A percentile compares a stretch with the other conserved stretches of the same genome.
phyloP scores from a whole-genome alignment of 129 eudicot species.

The Smallanthus sonchifolius region DNA sequence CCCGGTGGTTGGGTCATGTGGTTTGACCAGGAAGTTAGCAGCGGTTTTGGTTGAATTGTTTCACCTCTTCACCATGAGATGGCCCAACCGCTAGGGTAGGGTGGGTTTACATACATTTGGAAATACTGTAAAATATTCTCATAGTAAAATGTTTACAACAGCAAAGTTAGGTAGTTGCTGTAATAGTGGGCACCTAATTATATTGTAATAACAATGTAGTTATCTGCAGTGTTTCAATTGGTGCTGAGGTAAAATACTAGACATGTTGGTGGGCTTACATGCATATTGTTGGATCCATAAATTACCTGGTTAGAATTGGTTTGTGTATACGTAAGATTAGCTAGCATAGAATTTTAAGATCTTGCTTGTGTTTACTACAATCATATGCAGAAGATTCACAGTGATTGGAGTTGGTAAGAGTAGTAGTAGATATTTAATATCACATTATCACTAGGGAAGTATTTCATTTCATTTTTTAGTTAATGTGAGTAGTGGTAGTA shows the following conservation, averaged over 20 bases:
- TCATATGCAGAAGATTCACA: neutral
- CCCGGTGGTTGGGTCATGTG: too few relatives aligned
- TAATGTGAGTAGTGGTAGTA: neutral
- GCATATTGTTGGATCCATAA: neutral
- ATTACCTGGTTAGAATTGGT: neutral
- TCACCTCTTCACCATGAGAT: neutral
- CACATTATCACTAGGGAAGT: neutral
- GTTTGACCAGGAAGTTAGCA: too few relatives aligned
- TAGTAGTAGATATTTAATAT: neutral
- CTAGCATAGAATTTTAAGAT: conserved; percentile 7
- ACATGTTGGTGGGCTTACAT: conserved; percentile 2
- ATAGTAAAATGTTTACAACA: neutral
- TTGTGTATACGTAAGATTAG: neutral
- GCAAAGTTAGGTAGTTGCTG: neutral
- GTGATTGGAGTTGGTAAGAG: neutral
- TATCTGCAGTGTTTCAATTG: neutral
- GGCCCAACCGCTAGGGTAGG: neutral
- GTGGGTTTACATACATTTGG: neutral
- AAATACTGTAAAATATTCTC: neutral
- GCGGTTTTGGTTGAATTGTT: too few relatives aligned
- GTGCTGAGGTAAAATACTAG: neutral
- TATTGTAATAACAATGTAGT: neutral
- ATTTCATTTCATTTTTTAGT: neutral
- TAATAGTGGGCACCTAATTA: neutral
- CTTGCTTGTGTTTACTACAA: neutral